Percentiles rank a stretch among this genome's conserved stretches.
phyloP scores from a whole-genome alignment of 73 alveolate species.

The Paramecium sexaurelia region DNA sequence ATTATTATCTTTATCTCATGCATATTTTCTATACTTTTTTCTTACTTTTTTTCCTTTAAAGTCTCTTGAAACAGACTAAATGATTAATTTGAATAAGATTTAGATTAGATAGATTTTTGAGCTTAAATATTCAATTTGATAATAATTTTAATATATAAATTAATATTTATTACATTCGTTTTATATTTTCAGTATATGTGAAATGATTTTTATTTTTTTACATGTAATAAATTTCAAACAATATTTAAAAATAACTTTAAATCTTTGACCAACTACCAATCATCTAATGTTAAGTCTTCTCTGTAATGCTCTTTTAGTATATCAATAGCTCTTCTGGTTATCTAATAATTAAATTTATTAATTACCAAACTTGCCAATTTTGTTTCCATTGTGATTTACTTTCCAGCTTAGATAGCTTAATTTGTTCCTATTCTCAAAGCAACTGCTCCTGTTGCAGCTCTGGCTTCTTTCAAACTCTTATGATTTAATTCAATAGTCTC shows the following conservation, averaged over 20 bases:
- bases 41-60: no score
- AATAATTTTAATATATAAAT: no score
- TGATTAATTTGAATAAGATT: no score
- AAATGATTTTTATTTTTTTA: not conserved
- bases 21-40: no score
- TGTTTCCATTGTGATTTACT: constrained; percentile 86
- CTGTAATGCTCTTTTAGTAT: constrained; percentile 91
- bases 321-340: constrained; percentile 92
- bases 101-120: no score
- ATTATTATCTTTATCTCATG: no score
- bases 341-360: not conserved
- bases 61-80: no score
- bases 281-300: constrained; percentile 92
- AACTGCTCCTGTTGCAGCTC: constrained; percentile 89
- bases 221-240: not conserved
- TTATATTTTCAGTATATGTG: no score
- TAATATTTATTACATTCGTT: no score
- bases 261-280: constrained; percentile 89
- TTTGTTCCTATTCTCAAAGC: constrained; percentile 89
- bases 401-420: constrained; percentile 83
- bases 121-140: no score
- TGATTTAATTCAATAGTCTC: constrained; percentile 87
- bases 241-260: constrained; percentile 11
- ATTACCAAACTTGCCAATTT: constrained; percentile 70
- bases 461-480: constrained; percentile 81